Percentiles rank a stretch among this genome's conserved stretches.
Evolutionary conservation across 805 yeast genomes (phyloP).

Genomic region (Cyberlindnera maritima): DNA sequence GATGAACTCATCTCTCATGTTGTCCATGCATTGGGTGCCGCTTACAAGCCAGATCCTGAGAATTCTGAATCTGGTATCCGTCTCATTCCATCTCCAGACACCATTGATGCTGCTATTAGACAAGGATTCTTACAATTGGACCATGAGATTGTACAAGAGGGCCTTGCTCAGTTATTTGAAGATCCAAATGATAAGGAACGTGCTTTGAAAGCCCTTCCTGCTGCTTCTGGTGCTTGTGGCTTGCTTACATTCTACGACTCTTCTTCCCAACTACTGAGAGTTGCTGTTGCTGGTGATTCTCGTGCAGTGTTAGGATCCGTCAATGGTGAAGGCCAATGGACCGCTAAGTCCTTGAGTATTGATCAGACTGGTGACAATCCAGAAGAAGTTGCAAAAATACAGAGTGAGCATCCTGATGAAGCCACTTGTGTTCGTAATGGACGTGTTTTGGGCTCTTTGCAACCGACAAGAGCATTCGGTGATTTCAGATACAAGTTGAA

Average conservation of each 20-base stretch:
- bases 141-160: slow-evolving; percentile 77
- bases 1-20: slow-evolving; percentile 76
- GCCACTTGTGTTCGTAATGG: slow-evolving; percentile 75
- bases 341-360: slow-evolving; percentile 77
- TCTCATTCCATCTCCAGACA: slow-evolving; percentile 61
- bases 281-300: slow-evolving; percentile 96
- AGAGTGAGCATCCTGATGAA: slow-evolving; percentile 89
- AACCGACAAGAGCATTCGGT: slow-evolving; percentile 96
- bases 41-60: slow-evolving; percentile 53
- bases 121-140: slow-evolving; percentile 81
- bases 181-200: slow-evolving; percentile 58
- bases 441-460: slow-evolving; percentile 87
- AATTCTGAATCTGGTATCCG: slow-evolving; percentile 38
- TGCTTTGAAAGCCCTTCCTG: slow-evolving; percentile 75
- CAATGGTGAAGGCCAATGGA: slow-evolving; percentile 69
- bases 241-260: slow-evolving; percentile 85
- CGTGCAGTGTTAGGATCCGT: slow-evolving; percentile 83
- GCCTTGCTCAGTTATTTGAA: slow-evolving; percentile 65
- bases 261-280: slow-evolving; percentile 63
- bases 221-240: slow-evolving; percentile 94
- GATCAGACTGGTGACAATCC: slow-evolving; percentile 96
- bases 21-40: slow-evolving; percentile 69
- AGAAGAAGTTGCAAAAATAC: slow-evolving; percentile 78
- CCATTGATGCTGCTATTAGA: slow-evolving; percentile 76
- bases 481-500: slow-evolving; percentile 93